Conservation (phyloP, 2,329 filamentous ascomycete species). For the Aspergillus ruber region DNA sequence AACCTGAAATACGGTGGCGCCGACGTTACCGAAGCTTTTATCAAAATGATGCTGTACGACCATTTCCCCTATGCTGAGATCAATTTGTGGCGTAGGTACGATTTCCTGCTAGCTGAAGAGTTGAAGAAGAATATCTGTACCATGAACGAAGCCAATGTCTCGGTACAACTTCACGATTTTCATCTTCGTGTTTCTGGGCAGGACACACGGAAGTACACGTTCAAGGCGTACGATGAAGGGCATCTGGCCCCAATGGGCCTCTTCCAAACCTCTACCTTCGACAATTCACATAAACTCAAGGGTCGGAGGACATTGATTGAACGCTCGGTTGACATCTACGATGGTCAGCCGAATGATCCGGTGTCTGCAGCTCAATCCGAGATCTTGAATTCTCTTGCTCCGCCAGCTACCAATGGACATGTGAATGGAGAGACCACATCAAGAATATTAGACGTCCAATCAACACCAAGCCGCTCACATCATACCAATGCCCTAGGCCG, state of each 20-base stretch:
- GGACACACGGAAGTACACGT: conserved; percentile 85
- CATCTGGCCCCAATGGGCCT: conserved; percentile 93
- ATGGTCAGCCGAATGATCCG: conserved; percentile 86
- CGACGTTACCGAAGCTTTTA: conserved; percentile 88
- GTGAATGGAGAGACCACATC: conserved; percentile 33
- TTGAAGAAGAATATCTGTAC: conserved; percentile 90
- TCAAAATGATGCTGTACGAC: conserved; percentile 97
- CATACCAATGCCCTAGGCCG: conserved; percentile 65
- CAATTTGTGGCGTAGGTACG: conserved; percentile 81
- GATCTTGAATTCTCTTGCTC: conserved; percentile 49
- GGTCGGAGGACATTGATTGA: conserved; percentile 76
- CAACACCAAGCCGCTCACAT: conserved; percentile 48
- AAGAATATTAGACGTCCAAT: conserved; percentile 24
- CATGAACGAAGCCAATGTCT: conserved; percentile 82
- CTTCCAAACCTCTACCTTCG: conserved; percentile 82
- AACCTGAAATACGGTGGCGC: conserved; percentile 91
- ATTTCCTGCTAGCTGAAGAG: conserved; percentile 90
- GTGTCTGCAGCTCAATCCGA: conserved; percentile 74
- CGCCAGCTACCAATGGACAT: conserved; percentile 23
- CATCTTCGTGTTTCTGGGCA: conserved; percentile 83
- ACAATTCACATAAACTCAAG: conserved; percentile 70
- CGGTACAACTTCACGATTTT: conserved; percentile 81
- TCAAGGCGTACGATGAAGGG: conserved; percentile 96
- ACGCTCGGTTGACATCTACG: conserved; percentile 89
- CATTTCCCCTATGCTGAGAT: conserved; percentile 94